Conservation (phyloP, 805 yeast species). For the Hanseniaspora lindneri region DNA sequence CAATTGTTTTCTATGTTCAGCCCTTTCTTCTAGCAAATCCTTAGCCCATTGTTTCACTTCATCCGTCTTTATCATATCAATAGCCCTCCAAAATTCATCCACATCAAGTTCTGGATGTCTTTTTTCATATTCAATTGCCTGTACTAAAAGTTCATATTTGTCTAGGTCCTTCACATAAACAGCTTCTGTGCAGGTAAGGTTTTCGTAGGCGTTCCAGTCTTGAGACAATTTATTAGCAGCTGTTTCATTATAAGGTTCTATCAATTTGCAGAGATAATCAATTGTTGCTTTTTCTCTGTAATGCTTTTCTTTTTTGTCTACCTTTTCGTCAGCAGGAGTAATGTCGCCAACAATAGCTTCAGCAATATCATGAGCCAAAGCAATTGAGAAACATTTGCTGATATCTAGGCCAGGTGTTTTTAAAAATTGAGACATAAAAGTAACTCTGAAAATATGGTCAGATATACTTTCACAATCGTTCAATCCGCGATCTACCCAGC, state of each 20-base stretch:
- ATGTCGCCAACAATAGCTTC: slow-evolving; percentile 91
- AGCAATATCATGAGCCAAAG: slow-evolving; percentile 87
- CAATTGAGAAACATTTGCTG: slow-evolving; percentile 67
- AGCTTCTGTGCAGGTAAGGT: slow-evolving; percentile 70
- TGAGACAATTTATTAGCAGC: slow-evolving; percentile 56
- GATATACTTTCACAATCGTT: slow-evolving; percentile 49
- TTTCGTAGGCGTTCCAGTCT: slow-evolving; percentile 83
- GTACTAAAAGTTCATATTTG: slow-evolving; percentile 74
- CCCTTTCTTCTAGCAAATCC: slow-evolving; percentile 40
- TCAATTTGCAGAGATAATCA: slow-evolving; percentile 46
- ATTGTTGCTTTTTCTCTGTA: slow-evolving; percentile 68
- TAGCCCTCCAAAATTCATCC: slow-evolving; percentile 56
- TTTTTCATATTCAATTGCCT: slow-evolving; percentile 76
- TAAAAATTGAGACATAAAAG: slow-evolving; percentile 62
- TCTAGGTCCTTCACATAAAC: slow-evolving; percentile 87
- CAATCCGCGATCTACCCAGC: slow-evolving; percentile 68
- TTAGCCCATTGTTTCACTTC: slow-evolving; percentile 63
- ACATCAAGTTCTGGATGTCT: slow-evolving; percentile 46
- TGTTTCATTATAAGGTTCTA: slow-evolving; percentile 49
- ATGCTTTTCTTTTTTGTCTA: slow-evolving; percentile 71
- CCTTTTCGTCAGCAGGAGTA: slow-evolving; percentile 58
- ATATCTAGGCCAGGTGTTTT: slow-evolving; percentile 42
- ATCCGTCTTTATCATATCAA: slow-evolving; percentile 50
- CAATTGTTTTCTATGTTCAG: slow-evolving; percentile 14
- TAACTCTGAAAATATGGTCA: slow-evolving; percentile 97